Evolutionary conservation across 129 eudicot genomes (phyloP).

Genomic region (Arctium minus): DNA sequence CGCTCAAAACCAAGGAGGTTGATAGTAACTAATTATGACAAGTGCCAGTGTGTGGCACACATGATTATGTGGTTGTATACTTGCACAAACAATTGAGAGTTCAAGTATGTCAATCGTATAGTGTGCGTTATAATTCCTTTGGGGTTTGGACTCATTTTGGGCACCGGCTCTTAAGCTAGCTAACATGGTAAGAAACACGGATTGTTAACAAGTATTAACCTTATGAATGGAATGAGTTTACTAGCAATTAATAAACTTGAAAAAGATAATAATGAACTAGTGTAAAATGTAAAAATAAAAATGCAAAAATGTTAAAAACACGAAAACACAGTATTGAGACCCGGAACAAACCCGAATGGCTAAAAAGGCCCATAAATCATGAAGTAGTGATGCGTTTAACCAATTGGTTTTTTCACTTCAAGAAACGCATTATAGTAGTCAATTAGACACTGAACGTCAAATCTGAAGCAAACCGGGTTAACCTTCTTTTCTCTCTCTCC

Average conservation of each 20-base stretch:
- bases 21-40: not conserved
- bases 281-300: not conserved
- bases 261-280: not conserved
- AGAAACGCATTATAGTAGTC: not conserved
- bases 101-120: not conserved
- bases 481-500: not conserved
- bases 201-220: not conserved
- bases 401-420: not conserved
- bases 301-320: not conserved
- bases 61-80: not conserved
- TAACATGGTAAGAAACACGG: not conserved
- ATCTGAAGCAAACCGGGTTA: not conserved
- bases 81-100: not conserved
- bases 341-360: not conserved
- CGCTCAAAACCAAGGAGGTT: not conserved
- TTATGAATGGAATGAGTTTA: no score
- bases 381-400: not conserved
- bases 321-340: not conserved
- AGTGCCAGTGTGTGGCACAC: not conserved
- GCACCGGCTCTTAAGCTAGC: not conserved
- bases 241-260: not conserved
- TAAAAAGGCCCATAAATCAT: not conserved
- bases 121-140: not conserved
- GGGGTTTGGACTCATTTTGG: not conserved
- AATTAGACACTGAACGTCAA: not conserved